These are phyloP conservation scores for Falciphora oryzae DNA, from an alignment of 2,329 filamentous ascomycete genomes.

Conservation along the genomic window DNA sequence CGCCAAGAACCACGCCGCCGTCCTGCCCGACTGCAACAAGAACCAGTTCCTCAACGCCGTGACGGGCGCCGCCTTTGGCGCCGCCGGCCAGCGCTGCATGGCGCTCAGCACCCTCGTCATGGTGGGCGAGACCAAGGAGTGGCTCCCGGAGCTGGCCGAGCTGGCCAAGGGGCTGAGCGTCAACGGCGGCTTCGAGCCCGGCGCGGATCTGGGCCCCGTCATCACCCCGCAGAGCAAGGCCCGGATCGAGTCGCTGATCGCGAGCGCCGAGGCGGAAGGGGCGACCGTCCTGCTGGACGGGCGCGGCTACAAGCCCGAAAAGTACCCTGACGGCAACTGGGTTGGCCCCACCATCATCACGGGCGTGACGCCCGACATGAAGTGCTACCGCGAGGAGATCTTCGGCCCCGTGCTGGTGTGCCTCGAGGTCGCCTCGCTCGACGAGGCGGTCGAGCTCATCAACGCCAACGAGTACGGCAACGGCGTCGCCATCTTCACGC, in stretches of 20 bases:
- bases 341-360: slow-evolving; percentile 77
- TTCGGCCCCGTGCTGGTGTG: slow-evolving; percentile 82
- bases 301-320: slow-evolving; percentile 64
- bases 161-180: slow-evolving; percentile 67
- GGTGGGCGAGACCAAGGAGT: slow-evolving; percentile 79
- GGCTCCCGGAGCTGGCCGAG: slow-evolving; percentile 73
- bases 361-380: slow-evolving; percentile 74
- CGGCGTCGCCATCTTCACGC: slow-evolving; percentile 79
- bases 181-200: slow-evolving; percentile 75
- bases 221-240: slow-evolving; percentile 74
- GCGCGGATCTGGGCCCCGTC: slow-evolving; percentile 74
- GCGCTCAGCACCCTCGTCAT: slow-evolving; percentile 77
- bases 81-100: slow-evolving; percentile 83
- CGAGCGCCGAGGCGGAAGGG: slow-evolving; percentile 71
- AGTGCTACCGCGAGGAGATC: slow-evolving; percentile 80
- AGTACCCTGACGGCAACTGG: slow-evolving; percentile 85
- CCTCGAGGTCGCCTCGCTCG: slow-evolving; percentile 70
- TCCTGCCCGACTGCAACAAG: slow-evolving; percentile 84
- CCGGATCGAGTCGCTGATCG: slow-evolving; percentile 71
- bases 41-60: slow-evolving; percentile 84
- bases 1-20: slow-evolving; percentile 82
- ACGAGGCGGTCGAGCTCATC: slow-evolving; percentile 75
- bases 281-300: slow-evolving; percentile 80
- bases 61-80: slow-evolving; percentile 76
- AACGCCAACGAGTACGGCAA: slow-evolving; percentile 86